Percentiles rank a stretch among this genome's conserved stretches.
phyloP scores from a whole-genome alignment of 1,139 yeast genomes.

The Yamadazyma triangularis region DNA sequence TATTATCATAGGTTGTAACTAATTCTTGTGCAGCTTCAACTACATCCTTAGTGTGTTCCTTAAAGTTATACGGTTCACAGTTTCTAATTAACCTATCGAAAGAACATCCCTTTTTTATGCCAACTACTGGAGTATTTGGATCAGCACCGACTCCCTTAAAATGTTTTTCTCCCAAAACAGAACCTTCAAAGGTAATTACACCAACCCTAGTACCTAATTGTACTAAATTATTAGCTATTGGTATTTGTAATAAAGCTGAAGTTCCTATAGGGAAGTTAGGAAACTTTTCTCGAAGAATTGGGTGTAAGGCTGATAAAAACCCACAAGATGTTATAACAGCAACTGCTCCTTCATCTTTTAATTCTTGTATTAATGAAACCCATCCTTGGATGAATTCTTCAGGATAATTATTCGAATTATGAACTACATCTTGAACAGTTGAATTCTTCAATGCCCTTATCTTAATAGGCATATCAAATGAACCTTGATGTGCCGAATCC shows the following conservation, averaged over 20 bases:
- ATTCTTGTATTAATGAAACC: constrained; percentile 10
- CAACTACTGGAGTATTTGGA: constrained; percentile 14
- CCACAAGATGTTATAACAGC: constrained; percentile 20
- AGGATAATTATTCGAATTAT: constrained; percentile 9
- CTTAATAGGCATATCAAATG: constrained; percentile 16
- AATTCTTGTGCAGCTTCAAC: constrained; percentile 10
- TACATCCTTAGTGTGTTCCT: constrained; percentile 8
- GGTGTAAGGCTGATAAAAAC: constrained; percentile 22
- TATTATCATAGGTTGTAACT: constrained; percentile 10
- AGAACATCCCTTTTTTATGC: constrained; percentile 15
- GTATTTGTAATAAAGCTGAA: constrained; percentile 22
- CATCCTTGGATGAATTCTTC: constrained; percentile 14
- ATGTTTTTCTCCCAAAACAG: constrained; percentile 17
- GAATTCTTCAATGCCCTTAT: constrained; percentile 15
- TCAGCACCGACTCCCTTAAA: constrained; percentile 22
- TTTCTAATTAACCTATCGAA: constrained; percentile 15
- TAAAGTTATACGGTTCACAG: constrained; percentile 18
- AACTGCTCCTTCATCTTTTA: constrained; percentile 16
- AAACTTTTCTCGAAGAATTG: constrained; percentile 12
- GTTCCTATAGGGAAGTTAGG: constrained; percentile 24
- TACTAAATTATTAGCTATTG: constrained; percentile 16
- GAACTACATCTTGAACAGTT: constrained; percentile 13
- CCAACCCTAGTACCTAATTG: constrained; percentile 17
- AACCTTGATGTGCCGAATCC: constrained; percentile 17
- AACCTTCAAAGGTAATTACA: constrained; percentile 23